Percentiles rank a stretch among this genome's conserved stretches.
Conservation (phyloP, 2,329 filamentous ascomycete species). For the Venturia asperata region DNA sequence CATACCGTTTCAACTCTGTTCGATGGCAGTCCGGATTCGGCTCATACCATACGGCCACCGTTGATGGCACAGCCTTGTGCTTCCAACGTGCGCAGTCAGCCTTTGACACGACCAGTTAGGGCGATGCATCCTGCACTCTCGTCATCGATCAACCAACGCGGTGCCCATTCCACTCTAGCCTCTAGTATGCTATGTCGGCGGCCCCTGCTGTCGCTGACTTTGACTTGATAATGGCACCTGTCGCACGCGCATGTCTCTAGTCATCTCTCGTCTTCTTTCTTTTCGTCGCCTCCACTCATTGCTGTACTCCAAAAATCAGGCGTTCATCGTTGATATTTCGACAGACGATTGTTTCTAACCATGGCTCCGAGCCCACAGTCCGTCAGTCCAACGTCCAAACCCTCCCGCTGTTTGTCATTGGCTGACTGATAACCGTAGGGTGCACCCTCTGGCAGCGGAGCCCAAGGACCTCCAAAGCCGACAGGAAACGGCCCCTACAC, state of each 20-base stretch:
- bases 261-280: neutral
- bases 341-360: neutral
- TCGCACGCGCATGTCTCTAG: conserved; percentile 4
- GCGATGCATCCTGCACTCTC: neutral
- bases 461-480: neutral
- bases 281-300: neutral
- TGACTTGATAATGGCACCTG: neutral
- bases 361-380: conserved; percentile 5
- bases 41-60: neutral
- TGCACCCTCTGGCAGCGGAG: neutral
- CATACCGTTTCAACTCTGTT: neutral
- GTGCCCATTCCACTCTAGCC: neutral
- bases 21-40: neutral
- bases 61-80: neutral
- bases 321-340: neutral
- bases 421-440: conserved; percentile 8
- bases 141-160: conserved; percentile 6
- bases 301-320: neutral
- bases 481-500: conserved; percentile 13
- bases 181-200: neutral
- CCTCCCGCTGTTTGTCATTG: too few species aligned
- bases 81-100: neutral
- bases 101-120: neutral
- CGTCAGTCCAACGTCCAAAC: neutral
- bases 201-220: neutral